A percentile compares a stretch with the other conserved stretches of the same genome.
phyloP scores from a whole-genome alignment of 1,284 basidiomycete species.

The Trametes hirsuta region DNA sequence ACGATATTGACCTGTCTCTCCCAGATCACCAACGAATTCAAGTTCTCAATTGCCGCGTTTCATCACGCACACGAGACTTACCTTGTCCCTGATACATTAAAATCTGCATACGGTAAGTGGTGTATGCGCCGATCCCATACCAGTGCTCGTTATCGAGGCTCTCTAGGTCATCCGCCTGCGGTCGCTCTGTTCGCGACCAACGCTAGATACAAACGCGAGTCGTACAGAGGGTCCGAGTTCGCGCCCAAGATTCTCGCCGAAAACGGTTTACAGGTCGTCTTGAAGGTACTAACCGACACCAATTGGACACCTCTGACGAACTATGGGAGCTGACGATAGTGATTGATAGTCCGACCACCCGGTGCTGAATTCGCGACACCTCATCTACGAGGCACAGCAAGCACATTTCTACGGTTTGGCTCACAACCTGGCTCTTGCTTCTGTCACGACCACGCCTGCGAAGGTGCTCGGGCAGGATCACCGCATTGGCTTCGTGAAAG shows the following conservation, averaged over 20 bases:
- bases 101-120: conserved; percentile 56
- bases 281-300: conserved; percentile 57
- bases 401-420: conserved; percentile 79
- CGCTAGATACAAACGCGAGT: conserved; percentile 79
- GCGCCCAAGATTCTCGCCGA: conserved; percentile 81
- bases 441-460: conserved; percentile 83
- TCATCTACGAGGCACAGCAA: conserved; percentile 87
- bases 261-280: conserved; percentile 72
- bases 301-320: neutral
- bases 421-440: conserved; percentile 62
- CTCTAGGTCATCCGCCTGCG: conserved; percentile 56
- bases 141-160: conserved; percentile 52
- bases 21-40: conserved; percentile 76
- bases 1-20: neutral
- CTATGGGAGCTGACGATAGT: neutral
- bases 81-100: conserved; percentile 82
- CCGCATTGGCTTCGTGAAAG: conserved; percentile 75
- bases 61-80: conserved; percentile 91
- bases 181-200: conserved; percentile 74
- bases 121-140: conserved; percentile 55
- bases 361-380: conserved; percentile 76
- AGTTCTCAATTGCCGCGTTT: conserved; percentile 81
- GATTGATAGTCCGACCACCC: conserved; percentile 67
- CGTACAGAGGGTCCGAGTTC: conserved; percentile 85
- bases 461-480: conserved; percentile 79